phyloP scores from a whole-genome alignment of 306 rosid genomes.

The Macrotyloma uniflorum region DNA sequence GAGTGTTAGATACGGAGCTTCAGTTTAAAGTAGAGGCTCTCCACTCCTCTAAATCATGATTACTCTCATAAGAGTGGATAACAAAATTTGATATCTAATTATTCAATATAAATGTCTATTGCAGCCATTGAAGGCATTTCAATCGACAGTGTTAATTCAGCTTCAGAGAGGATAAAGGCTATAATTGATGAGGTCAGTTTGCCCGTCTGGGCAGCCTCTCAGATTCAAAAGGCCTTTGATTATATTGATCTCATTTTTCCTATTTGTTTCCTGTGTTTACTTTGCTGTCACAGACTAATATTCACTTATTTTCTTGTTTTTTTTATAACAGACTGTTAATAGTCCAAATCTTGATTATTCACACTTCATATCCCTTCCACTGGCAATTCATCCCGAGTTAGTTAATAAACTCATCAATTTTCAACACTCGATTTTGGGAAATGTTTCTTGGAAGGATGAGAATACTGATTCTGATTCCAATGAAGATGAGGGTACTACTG shows the following conservation, averaged over 20 bases:
- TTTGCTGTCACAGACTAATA: conserved; percentile 12
- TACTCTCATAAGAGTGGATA: conserved; percentile 27
- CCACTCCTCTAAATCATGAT: conserved; percentile 26
- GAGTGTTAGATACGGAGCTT: conserved; percentile 11
- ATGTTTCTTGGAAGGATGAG: conserved; percentile 47
- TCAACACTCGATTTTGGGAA: conserved; percentile 70
- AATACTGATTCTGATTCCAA: conserved; percentile 50
- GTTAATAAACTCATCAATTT: conserved; percentile 76
- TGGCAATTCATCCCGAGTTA: conserved; percentile 89
- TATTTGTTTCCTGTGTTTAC: conserved; percentile 28
- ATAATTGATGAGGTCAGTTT: conserved; percentile 75
- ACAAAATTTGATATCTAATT: neutral
- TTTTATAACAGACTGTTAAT: conserved; percentile 60
- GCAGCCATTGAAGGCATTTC: conserved; percentile 85
- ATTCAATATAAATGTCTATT: conserved; percentile 36
- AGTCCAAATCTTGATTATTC: conserved; percentile 86
- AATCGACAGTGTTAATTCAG: conserved; percentile 63
- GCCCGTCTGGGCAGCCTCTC: conserved; percentile 37
- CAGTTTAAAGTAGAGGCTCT: conserved; percentile 23
- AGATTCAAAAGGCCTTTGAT: conserved; percentile 26
- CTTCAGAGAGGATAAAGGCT: conserved; percentile 69
- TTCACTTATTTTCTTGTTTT: conserved; percentile 39
- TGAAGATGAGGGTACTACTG: conserved; percentile 53
- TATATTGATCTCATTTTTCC: conserved; percentile 10
- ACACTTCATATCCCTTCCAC: conserved; percentile 93